Evolutionary conservation across 257 asterid genomes (phyloP).

Genomic region (Scutellaria baicalensis): DNA sequence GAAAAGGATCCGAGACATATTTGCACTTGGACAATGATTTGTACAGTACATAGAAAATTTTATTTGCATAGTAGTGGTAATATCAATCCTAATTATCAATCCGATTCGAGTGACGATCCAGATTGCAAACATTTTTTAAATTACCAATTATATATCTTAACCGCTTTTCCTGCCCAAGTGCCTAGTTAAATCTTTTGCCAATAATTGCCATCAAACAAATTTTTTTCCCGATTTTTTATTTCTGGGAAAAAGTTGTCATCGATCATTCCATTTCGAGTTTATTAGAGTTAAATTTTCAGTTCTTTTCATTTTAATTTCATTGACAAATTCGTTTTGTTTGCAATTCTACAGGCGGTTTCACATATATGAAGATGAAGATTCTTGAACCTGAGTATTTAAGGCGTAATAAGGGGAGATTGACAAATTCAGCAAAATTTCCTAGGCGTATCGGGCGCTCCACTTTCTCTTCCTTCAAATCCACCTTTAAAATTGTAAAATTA

Average conservation of each 20-base stretch:
- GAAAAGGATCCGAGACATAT: slow-evolving; percentile 1
- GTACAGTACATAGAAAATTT: not conserved
- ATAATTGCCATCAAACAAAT: not conserved
- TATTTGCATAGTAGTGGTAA: not conserved
- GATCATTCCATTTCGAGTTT: too few species aligned
- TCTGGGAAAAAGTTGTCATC: not conserved
- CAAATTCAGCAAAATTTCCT: too few species aligned
- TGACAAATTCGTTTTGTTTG: not conserved
- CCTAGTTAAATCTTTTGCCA: not conserved
- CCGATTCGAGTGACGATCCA: not conserved
- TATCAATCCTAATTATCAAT: not conserved
- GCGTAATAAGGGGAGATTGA: not conserved
- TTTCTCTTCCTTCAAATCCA: too few species aligned
- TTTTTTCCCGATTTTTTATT: not conserved
- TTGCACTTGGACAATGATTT: not conserved
- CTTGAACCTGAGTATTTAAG: not conserved
- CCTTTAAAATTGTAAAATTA: too few species aligned
- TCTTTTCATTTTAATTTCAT: not conserved
- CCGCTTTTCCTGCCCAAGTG: not conserved
- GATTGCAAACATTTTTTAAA: not conserved
- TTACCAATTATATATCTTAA: not conserved
- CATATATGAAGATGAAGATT: not conserved
- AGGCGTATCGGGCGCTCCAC: too few species aligned
- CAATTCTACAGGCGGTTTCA: not conserved
- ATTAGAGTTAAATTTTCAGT: too few species aligned